Evolutionary conservation across 768 basidiomycete genomes (phyloP), one percentile per base, ranked within the genome.

Genomic region (Boletales sp.): DNA sequence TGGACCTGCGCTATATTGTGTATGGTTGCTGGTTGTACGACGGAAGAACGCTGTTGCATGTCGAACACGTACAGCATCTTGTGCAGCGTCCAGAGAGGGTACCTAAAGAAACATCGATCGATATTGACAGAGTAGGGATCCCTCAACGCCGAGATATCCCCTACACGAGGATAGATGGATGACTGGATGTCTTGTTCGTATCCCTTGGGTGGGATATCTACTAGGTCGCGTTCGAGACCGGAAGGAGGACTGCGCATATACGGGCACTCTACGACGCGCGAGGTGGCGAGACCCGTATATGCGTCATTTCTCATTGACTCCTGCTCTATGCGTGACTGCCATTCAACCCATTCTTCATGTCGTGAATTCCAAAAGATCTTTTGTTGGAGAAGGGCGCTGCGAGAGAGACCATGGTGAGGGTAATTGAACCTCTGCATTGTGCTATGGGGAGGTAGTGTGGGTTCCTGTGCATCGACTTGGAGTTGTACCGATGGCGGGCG

Each of bases 41-140:
- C 27, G 15, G 42, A 38, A 13, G 41, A 18, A 35, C 54, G 47
- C 18, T 74, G 63, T 40, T 79, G 77, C 59, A 87, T 63, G 53
- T 83, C 80, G 53, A 76, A 76, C 65, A 82, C 73, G 72, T 80
- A 87, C n/a, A 86, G 56, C 36, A 74, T 76, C 71, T 87, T 87
- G 39, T 73, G 67, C 59, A 87, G 80, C 17, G 85, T 86, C 80
- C 84, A 86, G 41, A 81, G 61, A 4, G 81, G 78, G 57, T 82
- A 70, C 31, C 64, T 69, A 51, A 74, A 74, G 56, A 86, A 84
- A 54, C 70, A 79, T 11, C 78, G 78, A 62, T 87, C 86, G 43
- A 83, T 72, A 44, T 79, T 70, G 51, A 69, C 73, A 43, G 74
- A 74, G 58, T 78, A 80, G 3, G 80, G 77, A 57, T 87, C 83